A percentile compares a stretch with the other conserved stretches of the same genome.
phyloP scores from a whole-genome alignment of 164 flowering plant genomes.

The Houttuynia cordata region DNA sequence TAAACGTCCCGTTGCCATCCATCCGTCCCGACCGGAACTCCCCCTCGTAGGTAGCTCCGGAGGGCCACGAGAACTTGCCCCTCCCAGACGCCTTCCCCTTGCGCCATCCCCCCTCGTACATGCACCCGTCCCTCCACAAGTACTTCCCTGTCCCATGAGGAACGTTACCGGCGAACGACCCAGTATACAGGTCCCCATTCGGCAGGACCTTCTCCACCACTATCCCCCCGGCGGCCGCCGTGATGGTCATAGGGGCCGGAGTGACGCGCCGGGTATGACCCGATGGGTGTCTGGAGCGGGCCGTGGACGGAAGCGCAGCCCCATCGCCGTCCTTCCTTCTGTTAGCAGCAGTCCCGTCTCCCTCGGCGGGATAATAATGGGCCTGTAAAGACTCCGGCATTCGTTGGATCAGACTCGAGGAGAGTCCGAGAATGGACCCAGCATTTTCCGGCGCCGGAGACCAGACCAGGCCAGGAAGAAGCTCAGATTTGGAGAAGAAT shows the following conservation, averaged over 20 bases:
- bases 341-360: neutral
- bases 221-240: conserved; percentile 2
- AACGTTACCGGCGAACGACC: conserved; percentile 57
- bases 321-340: neutral
- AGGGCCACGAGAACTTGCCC: conserved; percentile 86
- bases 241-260: neutral
- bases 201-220: conserved; percentile 48
- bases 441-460: conserved; percentile 1
- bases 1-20: conserved; percentile 17
- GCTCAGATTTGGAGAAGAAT: neutral
- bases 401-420: neutral
- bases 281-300: neutral
- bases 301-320: neutral
- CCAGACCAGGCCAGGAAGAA: neutral
- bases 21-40: conserved; percentile 20
- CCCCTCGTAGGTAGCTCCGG: conserved; percentile 86
- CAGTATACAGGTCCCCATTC: conserved; percentile 82
- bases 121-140: conserved; percentile 89
- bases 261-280: conserved; percentile 4
- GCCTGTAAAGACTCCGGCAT: conserved; percentile 6
- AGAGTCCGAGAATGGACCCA: neutral
- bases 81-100: conserved; percentile 64
- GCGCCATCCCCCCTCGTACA: conserved; percentile 86
- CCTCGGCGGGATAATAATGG: neutral
- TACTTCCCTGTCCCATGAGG: conserved; percentile 85